phyloP scores from a whole-genome alignment of 805 yeast genomes.

The Saccharomycopsis javanensis region DNA sequence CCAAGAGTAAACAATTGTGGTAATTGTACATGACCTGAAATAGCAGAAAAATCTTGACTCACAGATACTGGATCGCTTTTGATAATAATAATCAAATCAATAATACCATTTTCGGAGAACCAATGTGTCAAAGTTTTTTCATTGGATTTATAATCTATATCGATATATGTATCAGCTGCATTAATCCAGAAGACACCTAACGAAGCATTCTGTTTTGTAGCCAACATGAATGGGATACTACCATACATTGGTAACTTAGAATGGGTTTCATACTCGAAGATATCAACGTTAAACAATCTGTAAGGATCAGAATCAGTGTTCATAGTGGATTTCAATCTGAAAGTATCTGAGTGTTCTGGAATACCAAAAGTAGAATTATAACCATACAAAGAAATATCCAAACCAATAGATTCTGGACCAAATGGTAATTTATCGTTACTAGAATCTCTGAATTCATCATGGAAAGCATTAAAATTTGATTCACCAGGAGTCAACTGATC shows the following conservation, averaged over 20 bases:
- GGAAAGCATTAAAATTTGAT: slow-evolving; percentile 53
- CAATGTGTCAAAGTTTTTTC: slow-evolving; percentile 56
- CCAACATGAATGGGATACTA: slow-evolving; percentile 79
- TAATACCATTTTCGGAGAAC: slow-evolving; percentile 84
- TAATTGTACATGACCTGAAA: slow-evolving; percentile 65
- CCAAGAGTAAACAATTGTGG: slow-evolving; percentile 79
- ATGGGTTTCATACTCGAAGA: slow-evolving; percentile 82
- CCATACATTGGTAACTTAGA: slow-evolving; percentile 93
- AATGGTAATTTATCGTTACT: slow-evolving; percentile 54
- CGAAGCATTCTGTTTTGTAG: slow-evolving; percentile 45
- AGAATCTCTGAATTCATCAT: slow-evolving; percentile 63
- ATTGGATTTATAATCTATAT: slow-evolving; percentile 39
- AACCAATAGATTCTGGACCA: slow-evolving; percentile 84
- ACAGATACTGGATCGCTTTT: slow-evolving; percentile 51
- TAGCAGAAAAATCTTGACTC: slow-evolving; percentile 47
- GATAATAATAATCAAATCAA: slow-evolving; percentile 65
- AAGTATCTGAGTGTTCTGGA: slow-evolving; percentile 88
- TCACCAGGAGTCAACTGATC: slow-evolving; percentile 47
- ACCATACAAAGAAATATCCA: slow-evolving; percentile 61
- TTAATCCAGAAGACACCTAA: slow-evolving; percentile 88
- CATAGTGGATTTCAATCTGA: slow-evolving; percentile 63
- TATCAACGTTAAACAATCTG: slow-evolving; percentile 85
- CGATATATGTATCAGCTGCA: slow-evolving; percentile 86
- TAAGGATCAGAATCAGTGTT: slow-evolving; percentile 52
- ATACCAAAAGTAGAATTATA: slow-evolving; percentile 75